Evolutionary conservation across 2,329 filamentous ascomycete species (phyloP).

Genomic region (Aureobasidium sp.): DNA sequence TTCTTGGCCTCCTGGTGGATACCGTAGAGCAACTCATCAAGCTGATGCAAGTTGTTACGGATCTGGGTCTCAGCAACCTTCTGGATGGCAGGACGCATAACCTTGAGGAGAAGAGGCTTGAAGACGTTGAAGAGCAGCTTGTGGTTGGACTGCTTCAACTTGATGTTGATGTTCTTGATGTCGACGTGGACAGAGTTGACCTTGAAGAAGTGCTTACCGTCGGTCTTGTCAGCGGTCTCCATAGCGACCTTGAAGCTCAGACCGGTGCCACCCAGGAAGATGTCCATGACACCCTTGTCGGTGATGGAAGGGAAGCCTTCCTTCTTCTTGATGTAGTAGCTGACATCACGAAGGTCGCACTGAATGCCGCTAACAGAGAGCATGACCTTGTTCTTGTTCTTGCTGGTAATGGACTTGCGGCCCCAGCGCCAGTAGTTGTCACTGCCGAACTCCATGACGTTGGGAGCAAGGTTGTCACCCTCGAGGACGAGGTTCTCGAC

Average conservation of each 20-base stretch:
- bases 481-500: constrained; percentile 94
- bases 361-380: constrained; percentile 84
- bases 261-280: constrained; percentile 78
- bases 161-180: constrained; percentile 75
- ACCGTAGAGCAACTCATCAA: constrained; percentile 65
- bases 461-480: constrained; percentile 94
- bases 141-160: constrained; percentile 90
- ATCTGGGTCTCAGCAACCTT: constrained; percentile 87
- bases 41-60: constrained; percentile 69
- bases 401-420: constrained; percentile 76
- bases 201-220: constrained; percentile 85
- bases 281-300: constrained; percentile 81
- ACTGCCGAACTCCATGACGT: constrained; percentile 76
- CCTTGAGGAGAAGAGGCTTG: constrained; percentile 80
- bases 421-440: constrained; percentile 96
- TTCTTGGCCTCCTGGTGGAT: constrained; percentile 79
- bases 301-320: constrained; percentile 82
- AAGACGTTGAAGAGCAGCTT: constrained; percentile 81
- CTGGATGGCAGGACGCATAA: constrained; percentile 75
- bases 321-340: constrained; percentile 94
- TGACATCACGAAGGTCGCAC: constrained; percentile 81
- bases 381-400: constrained; percentile 77
- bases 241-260: constrained; percentile 89
- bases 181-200: constrained; percentile 80
- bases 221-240: constrained; percentile 68